Evolutionary conservation across 306 rosid species (phyloP).

Genomic region (Luffa acutangula): DNA sequence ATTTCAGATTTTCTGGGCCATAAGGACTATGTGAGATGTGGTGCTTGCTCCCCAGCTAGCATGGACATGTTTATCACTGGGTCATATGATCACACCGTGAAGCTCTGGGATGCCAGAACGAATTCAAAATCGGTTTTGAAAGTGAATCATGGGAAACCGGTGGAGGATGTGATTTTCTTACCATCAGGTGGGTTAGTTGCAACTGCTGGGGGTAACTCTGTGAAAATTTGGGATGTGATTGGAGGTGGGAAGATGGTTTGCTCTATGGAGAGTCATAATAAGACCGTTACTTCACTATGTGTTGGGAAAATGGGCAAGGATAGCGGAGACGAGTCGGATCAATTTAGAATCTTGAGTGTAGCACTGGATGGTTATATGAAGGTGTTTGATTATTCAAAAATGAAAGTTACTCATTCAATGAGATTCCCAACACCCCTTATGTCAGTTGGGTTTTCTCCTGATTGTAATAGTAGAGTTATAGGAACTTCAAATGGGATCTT

Average conservation of each 20-base stretch:
- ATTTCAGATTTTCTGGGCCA: slow-evolving; percentile 43
- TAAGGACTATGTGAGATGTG: slow-evolving; percentile 77
- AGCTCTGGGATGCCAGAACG: slow-evolving; percentile 71
- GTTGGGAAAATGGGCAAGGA: slow-evolving; percentile 41
- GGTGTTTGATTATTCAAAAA: slow-evolving; percentile 65
- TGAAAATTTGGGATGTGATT: slow-evolving; percentile 82
- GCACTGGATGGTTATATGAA: slow-evolving; percentile 90
- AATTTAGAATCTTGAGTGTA: slow-evolving; percentile 65
- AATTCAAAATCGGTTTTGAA: slow-evolving; percentile 35
- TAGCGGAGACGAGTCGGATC: slow-evolving; percentile 38
- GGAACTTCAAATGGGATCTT: slow-evolving; percentile 78
- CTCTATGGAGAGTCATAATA: slow-evolving; percentile 88
- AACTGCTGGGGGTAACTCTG: slow-evolving; percentile 71
- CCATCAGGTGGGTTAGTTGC: slow-evolving; percentile 72
- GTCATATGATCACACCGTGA: slow-evolving; percentile 80
- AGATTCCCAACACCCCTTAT: slow-evolving; percentile 84
- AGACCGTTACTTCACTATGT: slow-evolving; percentile 74
- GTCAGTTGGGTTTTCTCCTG: slow-evolving; percentile 58
- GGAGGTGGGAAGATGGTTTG: slow-evolving; percentile 72
- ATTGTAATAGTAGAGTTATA: slow-evolving; percentile 43
- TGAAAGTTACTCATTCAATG: slow-evolving; percentile 77
- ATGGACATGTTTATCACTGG: slow-evolving; percentile 56
- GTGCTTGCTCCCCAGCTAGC: slow-evolving; percentile 68
- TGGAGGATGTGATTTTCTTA: slow-evolving; percentile 65
- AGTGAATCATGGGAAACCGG: slow-evolving; percentile 64